A percentile compares a stretch with the other conserved stretches of the same genome.
Evolutionary conservation across 345 rosid genomes (phyloP).

Genomic region (Isatis tinctoria): DNA sequence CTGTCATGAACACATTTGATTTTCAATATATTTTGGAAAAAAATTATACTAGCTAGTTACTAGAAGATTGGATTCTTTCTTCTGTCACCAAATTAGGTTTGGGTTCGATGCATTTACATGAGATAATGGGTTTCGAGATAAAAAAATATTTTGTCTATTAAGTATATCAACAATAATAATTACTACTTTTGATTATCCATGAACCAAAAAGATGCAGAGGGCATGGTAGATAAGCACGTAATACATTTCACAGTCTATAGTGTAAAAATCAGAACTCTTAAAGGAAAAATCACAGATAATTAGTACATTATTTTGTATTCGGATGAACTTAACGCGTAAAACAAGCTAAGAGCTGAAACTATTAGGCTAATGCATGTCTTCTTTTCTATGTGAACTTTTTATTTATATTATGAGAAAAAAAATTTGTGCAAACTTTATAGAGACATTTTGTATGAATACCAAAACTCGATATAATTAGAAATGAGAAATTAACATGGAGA

Average conservation of each 20-base stretch:
- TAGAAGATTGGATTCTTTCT: conserved; percentile 10
- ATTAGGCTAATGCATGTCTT: no score
- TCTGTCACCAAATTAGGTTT: conserved; percentile 6
- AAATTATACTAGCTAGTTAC: conserved; percentile 5
- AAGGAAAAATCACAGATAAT: neutral
- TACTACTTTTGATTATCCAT: neutral
- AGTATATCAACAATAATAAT: neutral
- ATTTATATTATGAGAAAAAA: neutral
- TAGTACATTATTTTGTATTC: neutral
- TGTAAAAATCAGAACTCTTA: neutral
- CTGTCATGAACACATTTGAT: conserved; percentile 9
- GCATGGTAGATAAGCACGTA: conserved; percentile 9
- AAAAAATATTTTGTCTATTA: neutral
- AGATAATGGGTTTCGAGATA: conserved; percentile 6
- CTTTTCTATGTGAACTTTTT: neutral
- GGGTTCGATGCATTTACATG: conserved; percentile 29
- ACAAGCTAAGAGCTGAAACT: neutral
- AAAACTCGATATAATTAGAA: neutral
- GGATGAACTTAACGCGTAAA: neutral
- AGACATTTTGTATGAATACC: neutral
- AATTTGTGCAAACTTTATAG: neutral
- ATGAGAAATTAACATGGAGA: no score
- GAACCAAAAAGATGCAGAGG: conserved; percentile 7
- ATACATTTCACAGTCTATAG: neutral
- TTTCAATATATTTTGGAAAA: neutral